Evolutionary conservation across 768 basidiomycete species (phyloP), one percentile per base, ranked within the genome.

Genomic region (Boletus eberwhitei): DNA sequence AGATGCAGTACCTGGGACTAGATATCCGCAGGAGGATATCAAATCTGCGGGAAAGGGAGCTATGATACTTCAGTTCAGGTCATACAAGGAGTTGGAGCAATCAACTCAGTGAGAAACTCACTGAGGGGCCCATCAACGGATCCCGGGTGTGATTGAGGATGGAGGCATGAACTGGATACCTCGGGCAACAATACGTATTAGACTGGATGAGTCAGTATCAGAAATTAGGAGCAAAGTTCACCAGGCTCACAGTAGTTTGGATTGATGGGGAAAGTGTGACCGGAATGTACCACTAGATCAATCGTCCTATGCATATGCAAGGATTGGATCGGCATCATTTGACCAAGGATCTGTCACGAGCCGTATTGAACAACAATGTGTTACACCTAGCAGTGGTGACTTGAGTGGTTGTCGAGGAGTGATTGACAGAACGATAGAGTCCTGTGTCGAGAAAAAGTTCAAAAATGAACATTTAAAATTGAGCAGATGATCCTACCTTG

Each of bases 391-490:
- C 52, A 64, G 69, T 24, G 63, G 78, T 51, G 59, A 77, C 61
- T 37, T 74, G 68, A 59, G 65, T 16, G 71, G 71, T 60, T 64
- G 64, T 58, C 57, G 71, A 61, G 82, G 79, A n/a, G 72, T 59
- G 42, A 87, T 58, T 3, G 74, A 70, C 24, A 86, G 64, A 16
- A 77, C 73, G 31, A 88, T 74, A 54, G 78, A 86, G 60, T 88
- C 85, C 85, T 87, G 56, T 21, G 31, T 21, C 0, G n/a, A 46
- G n/a, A 39, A 44, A 16, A 19, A 7, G 31, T 50, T 24, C 32
- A 6, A 26, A 26, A 26, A 26, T 26, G 16, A 24, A 14, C 29
- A 36, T 50, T 2, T 34, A 36, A 9, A 46, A 36, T 38, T 11
- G 17, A 21, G 41, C 2, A 19, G 22, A 47, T 26, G 24, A 26